These are phyloP conservation scores for Amanita phalloides DNA, from an alignment of 768 basidiomycete genomes.

Conservation along the genomic window DNA sequence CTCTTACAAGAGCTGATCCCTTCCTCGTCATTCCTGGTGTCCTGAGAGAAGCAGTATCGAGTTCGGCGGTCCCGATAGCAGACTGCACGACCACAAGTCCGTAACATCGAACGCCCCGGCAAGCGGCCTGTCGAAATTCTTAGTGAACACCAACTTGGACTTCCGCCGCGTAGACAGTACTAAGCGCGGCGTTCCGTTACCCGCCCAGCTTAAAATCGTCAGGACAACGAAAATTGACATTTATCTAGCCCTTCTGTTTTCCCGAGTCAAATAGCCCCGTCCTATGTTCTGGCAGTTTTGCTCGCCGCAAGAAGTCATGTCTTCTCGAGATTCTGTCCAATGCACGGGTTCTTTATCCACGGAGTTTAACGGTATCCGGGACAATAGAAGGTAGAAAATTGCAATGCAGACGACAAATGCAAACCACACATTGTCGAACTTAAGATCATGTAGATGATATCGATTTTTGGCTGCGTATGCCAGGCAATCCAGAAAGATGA, in stretches of 20 bases:
- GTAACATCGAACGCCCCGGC: background rate
- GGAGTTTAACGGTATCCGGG: background rate
- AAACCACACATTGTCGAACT: too few species aligned
- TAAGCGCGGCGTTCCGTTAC: background rate
- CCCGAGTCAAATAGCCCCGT: background rate
- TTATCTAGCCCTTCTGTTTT: background rate
- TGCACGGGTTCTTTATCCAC: background rate
- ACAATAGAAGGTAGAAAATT: too few species aligned
- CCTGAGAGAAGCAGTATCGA: background rate
- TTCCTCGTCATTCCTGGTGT: background rate
- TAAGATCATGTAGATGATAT: too few species aligned
- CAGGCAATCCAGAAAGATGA: too few species aligned
- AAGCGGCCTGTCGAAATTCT: too few species aligned
- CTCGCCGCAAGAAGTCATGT: background rate
- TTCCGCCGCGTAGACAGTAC: background rate
- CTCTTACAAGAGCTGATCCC: constrained; percentile 1
- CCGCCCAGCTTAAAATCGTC: constrained; percentile 2
- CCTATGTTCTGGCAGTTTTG: background rate
- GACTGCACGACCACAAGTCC: background rate
- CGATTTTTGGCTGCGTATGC: too few species aligned
- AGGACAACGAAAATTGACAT: background rate
- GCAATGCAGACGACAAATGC: too few species aligned
- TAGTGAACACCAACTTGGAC: too few species aligned
- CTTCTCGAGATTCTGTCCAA: background rate
- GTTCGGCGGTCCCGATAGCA: constrained; percentile 5